Percentiles rank a stretch among this genome's conserved stretches.
Conservation (phyloP, 2,329 filamentous ascomycete species). For the Albophoma yamanashiensis region DNA sequence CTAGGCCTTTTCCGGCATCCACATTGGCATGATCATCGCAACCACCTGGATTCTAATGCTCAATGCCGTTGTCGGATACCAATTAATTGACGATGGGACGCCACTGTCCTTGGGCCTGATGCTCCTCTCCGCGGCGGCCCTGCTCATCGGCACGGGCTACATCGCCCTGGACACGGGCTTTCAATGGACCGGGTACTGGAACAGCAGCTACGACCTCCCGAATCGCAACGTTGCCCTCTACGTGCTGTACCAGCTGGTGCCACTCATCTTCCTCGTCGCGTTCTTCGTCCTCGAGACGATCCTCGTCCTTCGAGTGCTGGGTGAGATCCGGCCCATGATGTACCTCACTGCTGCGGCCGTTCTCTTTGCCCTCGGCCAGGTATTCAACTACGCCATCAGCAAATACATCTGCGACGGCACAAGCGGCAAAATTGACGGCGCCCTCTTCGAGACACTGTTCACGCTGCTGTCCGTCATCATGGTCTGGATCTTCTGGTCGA, state of each 20-base stretch:
- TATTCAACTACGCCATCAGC: conserved; percentile 95
- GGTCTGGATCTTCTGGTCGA: conserved; percentile 96
- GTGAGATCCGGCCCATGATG: conserved; percentile 86
- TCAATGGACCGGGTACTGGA: conserved; percentile 71
- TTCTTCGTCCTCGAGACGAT: conserved; percentile 79
- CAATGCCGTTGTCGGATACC: conserved; percentile 86
- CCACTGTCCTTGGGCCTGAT: conserved; percentile 71
- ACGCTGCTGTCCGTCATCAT: conserved; percentile 73
- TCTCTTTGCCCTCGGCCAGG: conserved; percentile 82
- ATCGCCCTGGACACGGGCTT: conserved; percentile 92
- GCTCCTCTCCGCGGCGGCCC: conserved; percentile 52
- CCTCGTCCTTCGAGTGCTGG: conserved; percentile 75
- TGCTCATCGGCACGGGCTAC: conserved; percentile 89
- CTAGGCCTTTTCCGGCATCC: conserved; percentile 78
- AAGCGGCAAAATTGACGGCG: conserved; percentile 77
- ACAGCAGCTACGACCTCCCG: conserved; percentile 43
- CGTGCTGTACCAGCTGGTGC: conserved; percentile 83
- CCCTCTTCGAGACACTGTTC: conserved; percentile 88
- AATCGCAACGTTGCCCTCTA: conserved; percentile 80
- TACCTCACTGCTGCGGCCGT: conserved; percentile 66
- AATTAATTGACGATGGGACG: conserved; percentile 89
- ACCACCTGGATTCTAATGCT: conserved; percentile 86
- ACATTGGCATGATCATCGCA: conserved; percentile 81
- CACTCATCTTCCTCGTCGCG: conserved; percentile 77
- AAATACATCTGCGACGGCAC: conserved; percentile 81